Evolutionary conservation across 768 basidiomycete species (phyloP).

Genomic region (Agrocybe praecox): DNA sequence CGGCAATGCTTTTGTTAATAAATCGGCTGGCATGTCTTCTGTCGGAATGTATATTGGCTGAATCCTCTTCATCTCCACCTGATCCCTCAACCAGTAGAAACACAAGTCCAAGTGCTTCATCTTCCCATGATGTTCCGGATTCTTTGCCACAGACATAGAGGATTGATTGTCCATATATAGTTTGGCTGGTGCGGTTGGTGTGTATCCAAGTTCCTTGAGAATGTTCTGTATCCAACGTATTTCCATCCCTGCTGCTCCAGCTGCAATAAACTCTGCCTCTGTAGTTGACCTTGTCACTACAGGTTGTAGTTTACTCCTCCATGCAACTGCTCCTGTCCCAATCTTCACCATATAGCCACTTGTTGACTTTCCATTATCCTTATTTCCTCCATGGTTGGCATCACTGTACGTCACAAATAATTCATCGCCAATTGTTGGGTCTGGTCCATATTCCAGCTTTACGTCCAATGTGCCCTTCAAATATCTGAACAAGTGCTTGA

Average conservation of each 20-base stretch:
- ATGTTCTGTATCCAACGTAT: slow-evolving; percentile 32
- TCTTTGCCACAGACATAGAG: slow-evolving; percentile 32
- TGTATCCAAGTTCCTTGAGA: slow-evolving; percentile 26
- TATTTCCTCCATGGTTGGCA: slow-evolving; percentile 30
- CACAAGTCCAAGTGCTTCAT: slow-evolving; percentile 1
- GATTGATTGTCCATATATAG: slow-evolving; percentile 39
- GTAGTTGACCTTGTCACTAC: slow-evolving; percentile 41
- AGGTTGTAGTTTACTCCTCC: slow-evolving; percentile 38
- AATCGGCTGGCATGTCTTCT: too few species aligned
- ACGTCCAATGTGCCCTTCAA: slow-evolving; percentile 15
- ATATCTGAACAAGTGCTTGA: slow-evolving; percentile 25
- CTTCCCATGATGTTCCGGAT: slow-evolving; percentile 34
- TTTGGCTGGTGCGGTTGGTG: slow-evolving; percentile 16
- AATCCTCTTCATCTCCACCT: too few species aligned
- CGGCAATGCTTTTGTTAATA: too few species aligned
- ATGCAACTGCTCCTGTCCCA: slow-evolving; percentile 35
- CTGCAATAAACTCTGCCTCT: too few species aligned
- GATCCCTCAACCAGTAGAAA: slow-evolving; percentile 1
- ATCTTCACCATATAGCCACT: slow-evolving; percentile 38
- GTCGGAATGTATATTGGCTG: too few species aligned
- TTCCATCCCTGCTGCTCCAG: slow-evolving; percentile 32
- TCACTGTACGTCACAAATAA: slow-evolving; percentile 25
- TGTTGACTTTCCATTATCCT: slow-evolving; percentile 32
- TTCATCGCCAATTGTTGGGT: background rate
- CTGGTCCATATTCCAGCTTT: slow-evolving; percentile 7